Evolutionary conservation across 768 basidiomycete genomes (phyloP).

Genomic region (Collybia nuda): DNA sequence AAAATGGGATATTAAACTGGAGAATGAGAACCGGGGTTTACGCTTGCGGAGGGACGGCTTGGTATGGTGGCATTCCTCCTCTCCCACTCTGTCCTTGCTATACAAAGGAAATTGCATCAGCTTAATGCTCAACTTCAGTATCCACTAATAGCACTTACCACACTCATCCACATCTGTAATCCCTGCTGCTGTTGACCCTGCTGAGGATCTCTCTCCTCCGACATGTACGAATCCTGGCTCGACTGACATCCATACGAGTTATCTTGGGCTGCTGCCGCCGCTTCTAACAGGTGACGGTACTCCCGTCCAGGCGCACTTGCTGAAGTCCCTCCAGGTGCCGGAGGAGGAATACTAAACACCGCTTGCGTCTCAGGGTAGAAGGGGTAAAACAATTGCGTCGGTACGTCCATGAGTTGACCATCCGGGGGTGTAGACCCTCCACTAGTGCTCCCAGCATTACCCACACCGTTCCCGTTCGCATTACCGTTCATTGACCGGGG

Average conservation of each 20-base stretch:
- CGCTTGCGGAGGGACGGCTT: constrained; percentile 10
- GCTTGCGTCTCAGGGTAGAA: constrained; percentile 61
- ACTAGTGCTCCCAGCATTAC: constrained; percentile 21
- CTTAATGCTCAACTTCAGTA: not conserved
- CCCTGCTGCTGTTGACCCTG: constrained; percentile 24
- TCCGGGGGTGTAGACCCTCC: constrained; percentile 36
- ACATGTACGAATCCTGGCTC: constrained; percentile 63
- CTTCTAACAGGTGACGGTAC: constrained; percentile 56
- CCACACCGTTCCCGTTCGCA: constrained; percentile 21
- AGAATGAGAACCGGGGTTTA: constrained; percentile 1
- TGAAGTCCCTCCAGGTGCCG: not conserved
- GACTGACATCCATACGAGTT: constrained; percentile 54
- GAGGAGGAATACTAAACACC: constrained; percentile 7
- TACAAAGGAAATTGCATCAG: not conserved
- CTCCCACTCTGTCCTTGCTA: constrained; percentile 13
- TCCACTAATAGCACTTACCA: constrained; percentile 30
- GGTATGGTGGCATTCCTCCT: constrained; percentile 9
- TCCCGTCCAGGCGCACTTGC: constrained; percentile 24
- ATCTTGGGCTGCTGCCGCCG: constrained; percentile 55
- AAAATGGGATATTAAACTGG: not conserved
- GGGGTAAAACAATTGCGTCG: constrained; percentile 72
- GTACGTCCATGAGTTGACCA: constrained; percentile 63
- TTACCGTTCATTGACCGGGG: constrained; percentile 35
- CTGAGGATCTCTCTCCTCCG: constrained; percentile 59
- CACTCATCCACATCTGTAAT: constrained; percentile 37